These are phyloP conservation scores for Protomyces pachydermus DNA, from an alignment of 1,139 yeast genomes.

Conservation along the genomic window DNA sequence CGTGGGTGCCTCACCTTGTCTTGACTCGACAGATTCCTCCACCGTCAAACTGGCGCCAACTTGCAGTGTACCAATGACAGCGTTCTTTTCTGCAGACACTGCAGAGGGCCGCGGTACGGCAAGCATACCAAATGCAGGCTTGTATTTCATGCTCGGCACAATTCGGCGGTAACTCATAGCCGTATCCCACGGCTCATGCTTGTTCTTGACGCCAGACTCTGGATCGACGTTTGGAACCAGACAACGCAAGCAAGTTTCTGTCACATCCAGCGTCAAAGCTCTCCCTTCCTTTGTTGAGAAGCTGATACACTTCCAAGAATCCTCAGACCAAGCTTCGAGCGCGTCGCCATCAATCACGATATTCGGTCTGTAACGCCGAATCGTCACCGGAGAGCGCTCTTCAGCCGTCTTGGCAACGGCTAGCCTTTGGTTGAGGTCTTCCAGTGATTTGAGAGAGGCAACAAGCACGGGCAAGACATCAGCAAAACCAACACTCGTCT, in stretches of 20 bases:
- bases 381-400: slow-evolving; percentile 1
- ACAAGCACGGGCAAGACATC: slow-evolving; percentile 15
- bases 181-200: slow-evolving; percentile 21
- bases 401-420: not conserved
- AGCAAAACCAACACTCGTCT: slow-evolving; percentile 18
- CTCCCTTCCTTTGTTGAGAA: slow-evolving; percentile 6
- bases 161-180: slow-evolving; percentile 6
- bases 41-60: not conserved
- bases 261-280: not conserved
- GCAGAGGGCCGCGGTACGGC: slow-evolving; percentile 10
- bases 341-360: slow-evolving; percentile 18
- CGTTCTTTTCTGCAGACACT: not conserved
- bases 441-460: slow-evolving; percentile 15
- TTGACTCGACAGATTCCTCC: not conserved
- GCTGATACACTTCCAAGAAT: slow-evolving; percentile 11
- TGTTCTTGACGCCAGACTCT: slow-evolving; percentile 13
- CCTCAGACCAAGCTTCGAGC: slow-evolving; percentile 17
- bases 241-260: slow-evolving; percentile 9
- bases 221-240: slow-evolving; percentile 21
- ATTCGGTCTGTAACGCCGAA: slow-evolving; percentile 17
- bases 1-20: not conserved
- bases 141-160: slow-evolving; percentile 11
- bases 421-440: slow-evolving; percentile 2
- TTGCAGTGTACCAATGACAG: not conserved
- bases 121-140: slow-evolving; percentile 23